Base-by-base conservation (phyloP, 805 yeast species). In the Yarrowia sp. region DNA sequence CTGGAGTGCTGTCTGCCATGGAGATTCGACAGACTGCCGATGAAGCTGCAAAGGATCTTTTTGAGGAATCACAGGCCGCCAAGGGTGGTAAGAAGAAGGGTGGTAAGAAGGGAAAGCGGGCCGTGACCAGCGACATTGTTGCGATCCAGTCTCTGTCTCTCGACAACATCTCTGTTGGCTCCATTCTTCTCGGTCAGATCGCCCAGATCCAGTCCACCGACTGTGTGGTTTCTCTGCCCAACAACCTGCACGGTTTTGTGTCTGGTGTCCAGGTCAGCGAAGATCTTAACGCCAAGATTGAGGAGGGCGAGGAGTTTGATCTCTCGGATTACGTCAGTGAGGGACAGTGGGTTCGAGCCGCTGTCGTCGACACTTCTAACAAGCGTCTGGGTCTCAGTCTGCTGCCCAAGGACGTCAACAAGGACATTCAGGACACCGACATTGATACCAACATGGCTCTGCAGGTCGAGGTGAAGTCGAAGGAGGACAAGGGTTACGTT, bases 11-110 rank as follows among this genome's bases (percentile, higher is more conserved):
- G 74, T 86, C 97, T 3, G 92, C 98, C 8, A 80, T 95, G 71
- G 99, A 95, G 79, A 87, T 92, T 72, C 92, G 92, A 76, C 95
- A 92, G 75, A 94, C 94, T 64, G 88, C 97, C 47, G 92, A 92
- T 76, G 96, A 94, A 78, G 99, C 94, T 60, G 87, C 93, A 24
- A 86, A 85, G 70, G 99, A 95, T 79, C 95, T 65, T 40, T 65
- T 65, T n/a, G 68, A 52, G 33, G 65, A 73, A 17, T 68, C 49
- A 34, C 71, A 72, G 60, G 49, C 70, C 53, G 74, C 72, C 42
- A 44, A 68, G 8, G 67, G 73, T 34, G 78, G 76, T 20, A 75
- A 50, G 64, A 53, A 75, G 44, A 74, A 73, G 64, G 43, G 72
- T 73, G n/a, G 77, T 83, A n/a, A 77, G 83, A 15, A 42, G 50